Base-by-base conservation (phyloP, 305 asterid genomes). In the Coffea humblotiana region DNA sequence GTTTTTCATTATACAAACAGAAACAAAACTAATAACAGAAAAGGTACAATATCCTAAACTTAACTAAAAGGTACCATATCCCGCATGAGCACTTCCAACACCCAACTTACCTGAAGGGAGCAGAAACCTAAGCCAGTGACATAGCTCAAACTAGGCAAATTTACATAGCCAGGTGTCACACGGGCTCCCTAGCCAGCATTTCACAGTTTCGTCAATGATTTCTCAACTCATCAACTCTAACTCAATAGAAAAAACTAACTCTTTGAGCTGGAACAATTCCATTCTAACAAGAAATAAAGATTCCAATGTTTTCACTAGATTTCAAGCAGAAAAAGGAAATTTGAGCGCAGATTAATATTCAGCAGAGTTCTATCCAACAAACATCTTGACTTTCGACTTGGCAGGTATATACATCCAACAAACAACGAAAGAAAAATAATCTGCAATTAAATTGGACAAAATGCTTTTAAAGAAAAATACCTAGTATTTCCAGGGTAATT, bases 401-500 rank as follows among this genome's bases (percentile, higher is more conserved):
- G 63, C 35, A 77, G 49, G 11, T 45, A n/a, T 48, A 48, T 65
- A 32, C 21, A 23, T 49, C 4, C 60, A 47, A 64, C 54, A 49
- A 27, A 40, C n/a, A 77, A 1, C 32, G 32, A 32, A 74, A 54
- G 51, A 56, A 8, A 14, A 32, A 11, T 35, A 4, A 16, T 48
- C 15, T 35, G 32, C 1, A 66, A 70, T 43, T 4, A 72, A 75
- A 76, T 71, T 75, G 73, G 77, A 80, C 23, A 49, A 43, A 65
- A 82, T 48, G 13, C 14, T 48, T 7, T 12, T 51, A 23, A 6
- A 69, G 27, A 32, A 69, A 40, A 48, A 72, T 51, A 87, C 83
- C 79, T 61, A 77, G 35, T 63, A 7, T 68, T 54, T 67, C 32
- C 85, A 68, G 82, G 86, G 90, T 79, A 77, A 37, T 80, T 78